phyloP scores from a whole-genome alignment of 208 protist genomes.

The Lotmaria passim region DNA sequence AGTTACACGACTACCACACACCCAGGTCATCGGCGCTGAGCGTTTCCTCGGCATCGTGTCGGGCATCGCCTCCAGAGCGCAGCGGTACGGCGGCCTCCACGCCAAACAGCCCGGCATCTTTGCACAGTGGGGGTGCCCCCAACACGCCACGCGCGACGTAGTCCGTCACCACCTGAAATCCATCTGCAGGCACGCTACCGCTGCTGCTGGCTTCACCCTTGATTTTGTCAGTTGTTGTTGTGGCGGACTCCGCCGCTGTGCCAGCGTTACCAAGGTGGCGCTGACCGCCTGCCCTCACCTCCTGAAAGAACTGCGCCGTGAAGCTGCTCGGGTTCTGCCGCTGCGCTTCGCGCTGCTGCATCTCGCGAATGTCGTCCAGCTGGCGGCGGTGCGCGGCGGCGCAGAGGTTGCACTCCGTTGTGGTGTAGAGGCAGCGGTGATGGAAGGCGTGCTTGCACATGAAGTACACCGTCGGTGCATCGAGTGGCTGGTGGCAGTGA shows the following conservation, averaged over 20 bases:
- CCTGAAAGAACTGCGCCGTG: slow-evolving; percentile 30
- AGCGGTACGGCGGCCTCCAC: slow-evolving; percentile 7
- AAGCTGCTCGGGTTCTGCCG: slow-evolving; percentile 26
- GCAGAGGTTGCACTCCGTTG: slow-evolving; percentile 71
- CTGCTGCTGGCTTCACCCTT: too few species aligned
- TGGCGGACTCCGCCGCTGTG: neutral
- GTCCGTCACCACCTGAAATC: slow-evolving; percentile 91
- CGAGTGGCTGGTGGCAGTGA: slow-evolving; percentile 81
- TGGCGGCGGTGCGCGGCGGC: slow-evolving; percentile 25
- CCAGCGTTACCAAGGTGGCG: neutral
- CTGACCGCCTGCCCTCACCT: slow-evolving; percentile 7
- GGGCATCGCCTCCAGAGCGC: neutral
- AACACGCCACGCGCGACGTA: slow-evolving; percentile 74
- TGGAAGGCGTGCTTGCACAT: slow-evolving; percentile 95
- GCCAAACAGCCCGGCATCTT: slow-evolving; percentile 15
- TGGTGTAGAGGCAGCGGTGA: slow-evolving; percentile 79
- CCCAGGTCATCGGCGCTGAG: slow-evolving; percentile 4
- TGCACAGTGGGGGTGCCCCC: slow-evolving; percentile 18
- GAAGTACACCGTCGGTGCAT: slow-evolving; percentile 95
- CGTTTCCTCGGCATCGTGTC: slow-evolving; percentile 1
- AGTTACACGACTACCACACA: slow-evolving; percentile 31
- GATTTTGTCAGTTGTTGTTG: too few species aligned
- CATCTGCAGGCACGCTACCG: slow-evolving; percentile 41
- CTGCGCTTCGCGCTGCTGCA: slow-evolving; percentile 17
- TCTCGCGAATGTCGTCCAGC: slow-evolving; percentile 34